phyloP scores from a whole-genome alignment of 2,329 filamentous ascomycete species.

The Diplodia scrobiculata region DNA sequence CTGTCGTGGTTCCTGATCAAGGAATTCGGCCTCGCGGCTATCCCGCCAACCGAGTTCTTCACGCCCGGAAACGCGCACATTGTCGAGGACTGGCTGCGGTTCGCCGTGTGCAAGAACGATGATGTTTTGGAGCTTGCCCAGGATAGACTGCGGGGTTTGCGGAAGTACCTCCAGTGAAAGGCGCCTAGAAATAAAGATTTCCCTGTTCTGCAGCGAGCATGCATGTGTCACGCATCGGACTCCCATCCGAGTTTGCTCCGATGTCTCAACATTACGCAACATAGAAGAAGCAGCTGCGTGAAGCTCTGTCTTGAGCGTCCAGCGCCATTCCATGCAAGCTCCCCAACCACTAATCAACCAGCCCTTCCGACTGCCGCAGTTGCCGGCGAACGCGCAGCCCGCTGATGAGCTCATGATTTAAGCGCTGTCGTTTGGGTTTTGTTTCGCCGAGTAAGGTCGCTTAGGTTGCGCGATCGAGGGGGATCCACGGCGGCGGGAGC shows the following conservation, averaged over 20 bases:
- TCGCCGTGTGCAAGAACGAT: constrained; percentile 95
- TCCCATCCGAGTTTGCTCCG: constrained; percentile 13
- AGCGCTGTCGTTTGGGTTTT: background rate
- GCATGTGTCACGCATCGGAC: background rate
- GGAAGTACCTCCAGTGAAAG: constrained; percentile 26
- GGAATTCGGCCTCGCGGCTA: constrained; percentile 91
- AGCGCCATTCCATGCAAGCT: background rate
- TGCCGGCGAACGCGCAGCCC: background rate
- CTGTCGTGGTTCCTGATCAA: constrained; percentile 96
- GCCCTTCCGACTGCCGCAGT: background rate
- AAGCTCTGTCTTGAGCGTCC: background rate
- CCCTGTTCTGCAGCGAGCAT: constrained; percentile 45
- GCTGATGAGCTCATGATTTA: background rate
- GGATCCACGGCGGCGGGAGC: constrained; percentile 17
- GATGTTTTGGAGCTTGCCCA: constrained; percentile 63
- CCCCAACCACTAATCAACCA: background rate
- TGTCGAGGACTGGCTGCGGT: constrained; percentile 89
- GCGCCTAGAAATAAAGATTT: constrained; percentile 44
- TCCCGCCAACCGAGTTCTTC: constrained; percentile 97
- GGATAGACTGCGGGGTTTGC: constrained; percentile 53
- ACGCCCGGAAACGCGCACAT: constrained; percentile 80
- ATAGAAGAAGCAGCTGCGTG: background rate
- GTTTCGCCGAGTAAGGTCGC: background rate
- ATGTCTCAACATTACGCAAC: background rate
- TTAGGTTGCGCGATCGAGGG: constrained; percentile 2